Base-by-base conservation (phyloP, 768 basidiomycete species). In the Fibroporia radiculosa region DNA sequence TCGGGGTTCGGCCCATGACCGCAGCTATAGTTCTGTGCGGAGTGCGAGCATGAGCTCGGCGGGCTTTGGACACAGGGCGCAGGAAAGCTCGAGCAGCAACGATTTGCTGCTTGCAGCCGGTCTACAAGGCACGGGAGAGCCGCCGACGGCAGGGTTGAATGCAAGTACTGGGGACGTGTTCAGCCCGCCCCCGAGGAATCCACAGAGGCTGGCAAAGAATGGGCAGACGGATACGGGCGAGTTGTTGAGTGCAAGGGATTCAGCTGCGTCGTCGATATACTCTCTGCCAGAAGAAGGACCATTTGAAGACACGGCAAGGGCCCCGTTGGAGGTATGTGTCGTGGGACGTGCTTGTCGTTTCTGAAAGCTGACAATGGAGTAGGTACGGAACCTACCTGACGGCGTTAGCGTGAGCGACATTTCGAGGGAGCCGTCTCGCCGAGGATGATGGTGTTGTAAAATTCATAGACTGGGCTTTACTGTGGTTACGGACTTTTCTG, bases 1-100 rank as follows among this genome's bases (percentile, higher is more conserved):
- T 3, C 60, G 55, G 6, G 48, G 52, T 31, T 55, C 48, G 25
- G 51, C 42, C 31, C 45, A 51, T 24, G 51, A 60, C 22, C 51
- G 56, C 35, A 60, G 63, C 23, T 58, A 50, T 16, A 56, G 55
- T 46, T 39, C 54, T 46, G n/a, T n/a, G n/a, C 48, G 31, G 5
- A 19, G 34, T 24, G 36, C 37, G 4, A 56, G 56, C 53, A 37
- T 47, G 40, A 55, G 52, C 36, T 54, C 36, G 55, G 61, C 49
- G 47, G 52, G 52, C 6, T 44, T 36, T 52, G 60, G 35, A 54
- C 34, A 35, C 34, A 54, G 55, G 55, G 66, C 66, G 20, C 71
- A 72, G 48, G 66, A 74, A 35, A 75, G 76, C 48, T 68, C 66
- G 2, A 77, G 72, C 12, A 83, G 80, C 61, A 71, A 71, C 44